These are phyloP conservation scores for Breviolum minutum DNA, from an alignment of 73 alveolate genomes.

Conservation along the genomic window DNA sequence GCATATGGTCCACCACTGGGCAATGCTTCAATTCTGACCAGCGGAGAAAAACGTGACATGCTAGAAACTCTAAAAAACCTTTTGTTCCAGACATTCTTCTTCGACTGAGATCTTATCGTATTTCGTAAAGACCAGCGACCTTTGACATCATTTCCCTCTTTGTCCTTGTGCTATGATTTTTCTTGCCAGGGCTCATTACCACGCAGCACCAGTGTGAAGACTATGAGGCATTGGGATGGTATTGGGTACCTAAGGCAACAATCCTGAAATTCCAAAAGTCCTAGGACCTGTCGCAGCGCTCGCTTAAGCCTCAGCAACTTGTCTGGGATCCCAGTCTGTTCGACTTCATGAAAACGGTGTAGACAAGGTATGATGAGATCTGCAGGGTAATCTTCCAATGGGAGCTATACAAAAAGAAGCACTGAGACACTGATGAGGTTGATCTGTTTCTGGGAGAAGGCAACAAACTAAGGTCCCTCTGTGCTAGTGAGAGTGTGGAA, in stretches of 20 bases:
- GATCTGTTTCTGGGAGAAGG: too few relatives aligned
- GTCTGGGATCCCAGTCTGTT: conserved; percentile 14
- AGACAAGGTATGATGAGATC: not conserved
- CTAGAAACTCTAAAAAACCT: too few relatives aligned
- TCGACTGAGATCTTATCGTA: not conserved
- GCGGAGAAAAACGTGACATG: too few relatives aligned
- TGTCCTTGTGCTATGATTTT: not conserved
- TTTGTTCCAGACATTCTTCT: not conserved
- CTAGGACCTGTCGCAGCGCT: conserved; percentile 1
- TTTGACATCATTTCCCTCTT: too few relatives aligned
- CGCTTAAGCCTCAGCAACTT: conserved; percentile 32
- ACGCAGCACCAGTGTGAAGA: conserved; percentile 29
- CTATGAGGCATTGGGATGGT: not conserved
- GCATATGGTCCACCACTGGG: too few relatives aligned
- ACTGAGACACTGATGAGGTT: too few relatives aligned
- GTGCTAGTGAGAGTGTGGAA: conserved; percentile 50
- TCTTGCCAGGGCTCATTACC: not conserved
- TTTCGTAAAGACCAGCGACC: too few relatives aligned
- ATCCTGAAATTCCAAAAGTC: too few relatives aligned
- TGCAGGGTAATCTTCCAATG: not conserved
- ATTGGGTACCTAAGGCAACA: not conserved
- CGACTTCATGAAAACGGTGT: too few relatives aligned
- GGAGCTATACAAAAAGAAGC: too few relatives aligned
- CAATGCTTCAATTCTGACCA: too few relatives aligned
- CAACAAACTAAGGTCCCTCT: not conserved